A percentile compares a stretch with the other conserved stretches of the same genome.
These are phyloP conservation scores for Paecilomyces niveus DNA, from an alignment of 2,329 filamentous ascomycete species.

Conservation along the genomic window DNA sequence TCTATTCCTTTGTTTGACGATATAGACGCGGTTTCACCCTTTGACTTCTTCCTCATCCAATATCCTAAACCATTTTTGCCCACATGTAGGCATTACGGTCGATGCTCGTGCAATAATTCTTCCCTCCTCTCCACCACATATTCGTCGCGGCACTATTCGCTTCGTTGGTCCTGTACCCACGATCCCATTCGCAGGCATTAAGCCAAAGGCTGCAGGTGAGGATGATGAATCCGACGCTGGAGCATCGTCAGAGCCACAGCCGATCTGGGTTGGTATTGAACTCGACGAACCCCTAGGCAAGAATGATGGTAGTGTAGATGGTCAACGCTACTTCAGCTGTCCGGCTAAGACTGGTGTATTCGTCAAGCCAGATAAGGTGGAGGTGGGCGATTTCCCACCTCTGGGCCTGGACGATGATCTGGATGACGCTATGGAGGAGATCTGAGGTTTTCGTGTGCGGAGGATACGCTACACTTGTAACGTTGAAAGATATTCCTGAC, in stretches of 20 bases:
- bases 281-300: constrained; percentile 60
- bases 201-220: constrained; percentile 10
- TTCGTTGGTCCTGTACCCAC: constrained; percentile 36
- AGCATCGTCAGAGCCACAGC: constrained; percentile 12
- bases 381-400: constrained; percentile 53
- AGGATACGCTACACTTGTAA: neutral
- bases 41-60: neutral
- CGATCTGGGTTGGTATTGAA: constrained; percentile 52
- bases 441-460: constrained; percentile 23
- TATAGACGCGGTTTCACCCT: neutral
- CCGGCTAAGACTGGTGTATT: constrained; percentile 52
- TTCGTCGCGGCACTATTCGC: constrained; percentile 36
- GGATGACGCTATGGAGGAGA: constrained; percentile 50
- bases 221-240: constrained; percentile 10
- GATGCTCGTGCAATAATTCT: constrained; percentile 37
- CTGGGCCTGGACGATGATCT: constrained; percentile 47
- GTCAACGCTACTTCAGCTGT: constrained; percentile 49
- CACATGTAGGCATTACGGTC: constrained; percentile 32
- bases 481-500: neutral
- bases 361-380: constrained; percentile 55
- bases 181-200: constrained; percentile 29
- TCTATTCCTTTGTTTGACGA: neutral
- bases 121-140: constrained; percentile 35
- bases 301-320: constrained; percentile 52
- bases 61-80: neutral